These are phyloP conservation scores for Geotrichum cucujoidarum DNA, from an alignment of 1,139 yeast species.

Conservation along the genomic window DNA sequence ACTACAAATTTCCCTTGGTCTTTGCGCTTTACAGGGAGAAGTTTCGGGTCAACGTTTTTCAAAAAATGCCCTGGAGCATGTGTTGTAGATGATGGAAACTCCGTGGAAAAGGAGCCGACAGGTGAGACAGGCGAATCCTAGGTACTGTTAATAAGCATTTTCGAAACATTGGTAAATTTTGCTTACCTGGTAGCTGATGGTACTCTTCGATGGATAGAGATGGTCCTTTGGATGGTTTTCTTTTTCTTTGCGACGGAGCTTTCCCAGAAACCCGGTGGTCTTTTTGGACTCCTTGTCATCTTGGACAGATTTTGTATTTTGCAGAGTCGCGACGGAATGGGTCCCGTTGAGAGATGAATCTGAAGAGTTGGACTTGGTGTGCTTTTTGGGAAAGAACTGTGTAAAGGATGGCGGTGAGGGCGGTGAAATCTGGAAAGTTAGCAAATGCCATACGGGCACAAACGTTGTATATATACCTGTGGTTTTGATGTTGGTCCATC, in stretches of 20 bases:
- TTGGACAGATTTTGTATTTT: slow-evolving; percentile 5
- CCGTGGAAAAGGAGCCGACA: slow-evolving; percentile 3
- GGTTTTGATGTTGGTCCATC: no score
- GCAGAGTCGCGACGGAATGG: slow-evolving; percentile 1
- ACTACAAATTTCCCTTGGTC: slow-evolving; percentile 40
- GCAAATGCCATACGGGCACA: background rate
- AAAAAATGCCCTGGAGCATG: no score
- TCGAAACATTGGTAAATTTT: no score
- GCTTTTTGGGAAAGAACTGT: slow-evolving; percentile 55
- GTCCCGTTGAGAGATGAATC: slow-evolving; percentile 41
- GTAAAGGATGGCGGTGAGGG: slow-evolving; percentile 42
- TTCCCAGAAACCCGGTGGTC: slow-evolving; percentile 18
- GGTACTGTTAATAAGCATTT: background rate
- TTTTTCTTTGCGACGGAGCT: slow-evolving; percentile 19
- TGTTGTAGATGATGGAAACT: no score
- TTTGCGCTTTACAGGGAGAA: slow-evolving; percentile 6
- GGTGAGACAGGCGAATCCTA: slow-evolving; percentile 20
- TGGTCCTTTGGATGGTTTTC: slow-evolving; percentile 10
- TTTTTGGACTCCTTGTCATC: slow-evolving; percentile 17
- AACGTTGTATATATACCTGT: slow-evolving; percentile 6
- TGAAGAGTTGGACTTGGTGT: slow-evolving; percentile 52
- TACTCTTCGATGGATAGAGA: slow-evolving; percentile 15
- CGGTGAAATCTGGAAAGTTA: slow-evolving; percentile 31
- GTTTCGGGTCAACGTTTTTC: slow-evolving; percentile 12
- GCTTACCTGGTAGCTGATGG: no score